Evolutionary conservation across 257 asterid genomes (phyloP).

Genomic region (Eustoma russellianum): DNA sequence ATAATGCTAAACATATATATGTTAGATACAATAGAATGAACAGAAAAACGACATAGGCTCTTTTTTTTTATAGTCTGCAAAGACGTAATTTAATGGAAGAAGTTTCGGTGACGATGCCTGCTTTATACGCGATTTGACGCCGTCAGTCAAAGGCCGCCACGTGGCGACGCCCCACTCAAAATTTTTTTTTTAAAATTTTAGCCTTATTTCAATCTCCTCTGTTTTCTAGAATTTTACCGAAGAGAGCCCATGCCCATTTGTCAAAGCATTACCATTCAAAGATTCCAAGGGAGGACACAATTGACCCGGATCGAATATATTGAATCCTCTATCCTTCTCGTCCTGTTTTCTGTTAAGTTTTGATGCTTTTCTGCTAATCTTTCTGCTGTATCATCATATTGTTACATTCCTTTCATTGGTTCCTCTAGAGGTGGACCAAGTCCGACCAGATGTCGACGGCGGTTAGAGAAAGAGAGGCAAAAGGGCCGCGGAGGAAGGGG

Average conservation of each 20-base stretch:
- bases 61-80: too few relatives aligned
- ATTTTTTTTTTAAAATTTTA: too few relatives aligned
- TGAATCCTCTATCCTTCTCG: constrained; percentile 9
- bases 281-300: not conserved
- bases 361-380: constrained; percentile 28
- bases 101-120: too few relatives aligned
- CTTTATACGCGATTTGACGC: too few relatives aligned
- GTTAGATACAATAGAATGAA: too few relatives aligned
- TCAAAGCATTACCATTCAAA: constrained; percentile 7
- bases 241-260: constrained; percentile 7
- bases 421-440: constrained; percentile 44
- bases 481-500: constrained; percentile 79
- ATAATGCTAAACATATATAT: too few relatives aligned
- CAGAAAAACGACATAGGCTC: too few relatives aligned
- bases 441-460: constrained; percentile 95
- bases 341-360: constrained; percentile 22
- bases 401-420: constrained; percentile 7
- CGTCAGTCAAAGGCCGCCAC: too few relatives aligned
- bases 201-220: constrained; percentile 22
- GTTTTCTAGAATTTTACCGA: constrained; percentile 12
- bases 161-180: too few relatives aligned
- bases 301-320: not conserved
- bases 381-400: constrained; percentile 17
- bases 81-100: too few relatives aligned
- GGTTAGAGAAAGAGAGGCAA: constrained; percentile 69